Base-by-base conservation (phyloP, 176 grass and related monocot species). In the Juncus inflexus region DNA sequence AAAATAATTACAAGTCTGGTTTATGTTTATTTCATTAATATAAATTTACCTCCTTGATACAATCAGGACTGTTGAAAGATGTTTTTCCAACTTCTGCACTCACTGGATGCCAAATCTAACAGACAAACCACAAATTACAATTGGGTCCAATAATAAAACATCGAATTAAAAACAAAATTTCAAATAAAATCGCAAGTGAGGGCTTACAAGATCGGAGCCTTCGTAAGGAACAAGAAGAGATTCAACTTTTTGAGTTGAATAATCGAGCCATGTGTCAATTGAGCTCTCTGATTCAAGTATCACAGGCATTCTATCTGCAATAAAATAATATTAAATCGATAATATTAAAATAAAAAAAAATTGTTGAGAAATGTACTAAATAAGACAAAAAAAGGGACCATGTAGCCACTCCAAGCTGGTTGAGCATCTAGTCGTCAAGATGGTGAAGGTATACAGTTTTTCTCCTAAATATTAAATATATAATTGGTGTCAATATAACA, bases 281-380 rank as follows among this genome's bases (percentile, higher is more conserved):
- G 65, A 77, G 37, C 65, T 65, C 75, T 81, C 69, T 55, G 68
- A 42, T 59, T 87, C 77, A 64, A 90, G 87, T 55, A 96, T 83
- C 14, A 90, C 84, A 15, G 91, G 91, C 91, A 91, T 90, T 74
- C 84, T 74, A 83, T 96, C 91, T 96, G 87, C 66, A 50, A 56
- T 45, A 70, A 84, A 3, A 73, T 64, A 47, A 62, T 28, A 28
- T 28, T 28, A 28, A 28, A 28, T 28, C 19, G 19, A 28, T 28
- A 28, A 28, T 28, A 28, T 28, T 28, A 28, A 28, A 28, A n/a
- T n/a, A 28, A 28, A 28, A 28, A 28, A 28, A 12, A 28, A 69
- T 13, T 39, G 35, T 14, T 53, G 12, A 53, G 9, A 54, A 69
- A 55, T 69, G 10, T 37, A 67, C 10, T 69, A 39, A 9, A n/a